A percentile compares a stretch with the other conserved stretches of the same genome.
Evolutionary conservation across 306 rosid species (phyloP).

Genomic region (Ziziphus jujuba): DNA sequence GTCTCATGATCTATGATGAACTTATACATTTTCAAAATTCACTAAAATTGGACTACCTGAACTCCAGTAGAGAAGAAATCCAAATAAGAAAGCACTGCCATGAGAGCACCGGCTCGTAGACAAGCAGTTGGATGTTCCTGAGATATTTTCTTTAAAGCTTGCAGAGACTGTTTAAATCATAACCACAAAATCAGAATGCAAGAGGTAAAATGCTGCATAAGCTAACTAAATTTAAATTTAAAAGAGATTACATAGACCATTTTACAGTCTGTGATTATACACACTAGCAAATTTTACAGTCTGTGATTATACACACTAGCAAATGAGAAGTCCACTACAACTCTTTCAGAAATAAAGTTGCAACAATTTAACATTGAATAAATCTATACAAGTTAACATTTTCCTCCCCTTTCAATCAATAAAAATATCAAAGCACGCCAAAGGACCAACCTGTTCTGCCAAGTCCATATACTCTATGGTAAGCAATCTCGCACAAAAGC

Average conservation of each 20-base stretch:
- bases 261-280: background rate
- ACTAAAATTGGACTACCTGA: slow-evolving; percentile 55
- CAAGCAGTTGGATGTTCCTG: slow-evolving; percentile 99
- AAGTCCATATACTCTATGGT: slow-evolving; percentile 98
- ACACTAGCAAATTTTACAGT: background rate
- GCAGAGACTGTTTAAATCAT: slow-evolving; percentile 80
- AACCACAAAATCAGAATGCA: slow-evolving; percentile 33
- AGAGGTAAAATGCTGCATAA: background rate
- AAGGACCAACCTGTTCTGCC: slow-evolving; percentile 87
- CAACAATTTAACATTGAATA: background rate
- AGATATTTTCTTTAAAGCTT: slow-evolving; percentile 96
- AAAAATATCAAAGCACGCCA: slow-evolving; percentile 1
- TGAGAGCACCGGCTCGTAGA: slow-evolving; percentile 98
- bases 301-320: background rate
- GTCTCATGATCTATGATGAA: slow-evolving; percentile 3
- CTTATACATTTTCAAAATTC: background rate
- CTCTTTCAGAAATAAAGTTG: background rate
- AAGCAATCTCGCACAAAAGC: slow-evolving; percentile 91
- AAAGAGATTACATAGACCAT: background rate
- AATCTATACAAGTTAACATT: background rate
- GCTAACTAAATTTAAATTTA: background rate
- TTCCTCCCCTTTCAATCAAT: background rate
- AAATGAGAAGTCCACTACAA: background rate
- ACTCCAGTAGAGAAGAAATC: slow-evolving; percentile 98
- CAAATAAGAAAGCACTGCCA: slow-evolving; percentile 97